Base-by-base conservation (phyloP, 768 basidiomycete species). In the Pseudohyphozyma bogoriensis region DNA sequence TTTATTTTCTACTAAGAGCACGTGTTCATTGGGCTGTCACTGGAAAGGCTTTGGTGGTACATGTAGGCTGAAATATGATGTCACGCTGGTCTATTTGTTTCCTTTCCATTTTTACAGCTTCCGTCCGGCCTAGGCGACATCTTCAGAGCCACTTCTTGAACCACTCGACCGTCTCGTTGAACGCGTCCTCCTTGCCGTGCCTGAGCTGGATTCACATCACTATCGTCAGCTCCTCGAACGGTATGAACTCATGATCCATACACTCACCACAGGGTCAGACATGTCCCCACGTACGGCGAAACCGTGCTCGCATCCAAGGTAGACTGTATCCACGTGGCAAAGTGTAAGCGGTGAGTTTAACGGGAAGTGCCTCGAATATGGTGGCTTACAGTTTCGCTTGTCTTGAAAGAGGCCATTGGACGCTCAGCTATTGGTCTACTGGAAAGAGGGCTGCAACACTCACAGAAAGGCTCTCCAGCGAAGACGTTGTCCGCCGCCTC, bases 121-220 rank as follows among this genome's bases (percentile, higher is more conserved):
- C n/a, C n/a, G n/a, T n/a, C n/a, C n/a, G n/a, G n/a, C n/a, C n/a
- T n/a, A n/a, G n/a, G n/a, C n/a, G n/a, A n/a, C n/a, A n/a, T n/a
- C n/a, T n/a, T 66, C 46, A 73, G 29, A 77, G 44, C 59, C 78
- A 65, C 64, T 77, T 73, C 58, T 72, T 68, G 73, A 83, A 78
- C 77, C 78, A 84, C 62, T 81, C 77, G 36, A 84, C 79, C 18
- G 78, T 72, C 33, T 78, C 74, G 72, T 79, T 79, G 76, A 84
- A 83, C 0, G 82, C 76, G 36, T 81, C 82, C 69, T 84, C 83
- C 72, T 82, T 83, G 29, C 79, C 83, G 32, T 78, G 80, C 72
- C 82, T 82, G 47, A 80, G 76, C 60, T 76, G 75, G 68, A 75
- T 3, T 33, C 33, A 59, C 62, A n/a, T 59, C n/a, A n/a, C n/a